These are phyloP conservation scores for Polyporus arcularius DNA, from an alignment of 768 basidiomycete species.

Conservation along the genomic window DNA sequence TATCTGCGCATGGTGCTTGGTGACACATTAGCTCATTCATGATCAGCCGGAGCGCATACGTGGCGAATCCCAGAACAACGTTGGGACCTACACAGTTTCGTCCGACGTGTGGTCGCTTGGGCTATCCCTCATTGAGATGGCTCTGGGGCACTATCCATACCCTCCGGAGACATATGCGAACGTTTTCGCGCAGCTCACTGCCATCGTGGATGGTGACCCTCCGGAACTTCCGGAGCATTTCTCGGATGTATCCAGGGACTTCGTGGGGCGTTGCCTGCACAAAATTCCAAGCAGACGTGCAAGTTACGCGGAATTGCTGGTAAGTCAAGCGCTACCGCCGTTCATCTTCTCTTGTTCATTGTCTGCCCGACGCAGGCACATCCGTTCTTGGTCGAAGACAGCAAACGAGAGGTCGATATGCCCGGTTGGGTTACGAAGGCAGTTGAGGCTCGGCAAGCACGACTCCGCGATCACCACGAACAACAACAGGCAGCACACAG, in stretches of 20 bases:
- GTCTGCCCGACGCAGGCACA: slow-evolving; percentile 52
- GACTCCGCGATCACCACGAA: slow-evolving; percentile 20
- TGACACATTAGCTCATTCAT: background rate
- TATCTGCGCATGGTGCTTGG: slow-evolving; percentile 13
- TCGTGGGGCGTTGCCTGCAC: slow-evolving; percentile 76
- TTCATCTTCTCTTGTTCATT: slow-evolving; percentile 1
- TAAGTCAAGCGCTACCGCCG: slow-evolving; percentile 33
- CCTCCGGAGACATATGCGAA: slow-evolving; percentile 97
- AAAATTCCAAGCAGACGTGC: slow-evolving; percentile 81
- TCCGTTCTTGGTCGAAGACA: slow-evolving; percentile 72
- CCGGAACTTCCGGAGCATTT: slow-evolving; percentile 81
- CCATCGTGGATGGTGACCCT: slow-evolving; percentile 94
- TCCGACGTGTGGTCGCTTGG: slow-evolving; percentile 99
- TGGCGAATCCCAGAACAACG: slow-evolving; percentile 85
- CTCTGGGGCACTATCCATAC: slow-evolving; percentile 89
- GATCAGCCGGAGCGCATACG: slow-evolving; percentile 93
- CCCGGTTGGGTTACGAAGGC: slow-evolving; percentile 73
- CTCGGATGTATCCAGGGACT: slow-evolving; percentile 72
- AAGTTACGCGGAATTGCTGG: slow-evolving; percentile 81
- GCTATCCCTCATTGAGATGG: slow-evolving; percentile 90
- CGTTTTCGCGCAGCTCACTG: slow-evolving; percentile 95
- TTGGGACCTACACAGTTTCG: slow-evolving; percentile 91
- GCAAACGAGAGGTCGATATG: slow-evolving; percentile 75
- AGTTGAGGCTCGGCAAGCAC: slow-evolving; percentile 28
- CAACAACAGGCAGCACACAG: slow-evolving; percentile 16